Conservation (phyloP, 805 yeast genomes). For the Starmerella khaoyaiensis region DNA sequence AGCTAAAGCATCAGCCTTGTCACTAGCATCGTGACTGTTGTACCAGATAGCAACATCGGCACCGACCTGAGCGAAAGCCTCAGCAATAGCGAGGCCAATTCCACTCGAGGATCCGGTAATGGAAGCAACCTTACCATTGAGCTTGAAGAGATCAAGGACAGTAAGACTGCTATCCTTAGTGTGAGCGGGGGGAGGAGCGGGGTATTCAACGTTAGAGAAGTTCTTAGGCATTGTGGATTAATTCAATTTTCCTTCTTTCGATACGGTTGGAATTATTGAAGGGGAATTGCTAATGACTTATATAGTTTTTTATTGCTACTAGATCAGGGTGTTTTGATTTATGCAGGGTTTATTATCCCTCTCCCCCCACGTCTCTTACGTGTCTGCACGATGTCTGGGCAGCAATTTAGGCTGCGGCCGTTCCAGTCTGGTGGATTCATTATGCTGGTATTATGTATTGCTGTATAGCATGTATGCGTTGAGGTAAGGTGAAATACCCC, state of each 20-base stretch:
- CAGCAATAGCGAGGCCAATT: conserved; percentile 70
- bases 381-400: no score
- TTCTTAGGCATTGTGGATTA: conserved; percentile 17
- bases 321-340: no score
- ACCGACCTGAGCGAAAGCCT: conserved; percentile 76
- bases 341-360: no score
- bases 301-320: no score
- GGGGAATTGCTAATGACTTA: no score
- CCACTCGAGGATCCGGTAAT: conserved; percentile 81
- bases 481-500: no score
- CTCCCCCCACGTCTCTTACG: no score
- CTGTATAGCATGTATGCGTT: no score
- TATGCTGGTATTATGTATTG: no score
- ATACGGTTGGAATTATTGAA: background rate
- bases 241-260: background rate
- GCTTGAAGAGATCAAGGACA: conserved; percentile 57
- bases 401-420: no score
- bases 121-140: conserved; percentile 71
- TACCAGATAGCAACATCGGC: conserved; percentile 68
- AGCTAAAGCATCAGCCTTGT: conserved; percentile 44
- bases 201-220: conserved; percentile 19
- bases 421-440: no score
- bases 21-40: conserved; percentile 50
- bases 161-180: conserved; percentile 21
- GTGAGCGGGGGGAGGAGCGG: conserved; percentile 20